These are phyloP conservation scores for Nymphaea thermarum DNA, from an alignment of 164 flowering plant species.

Conservation along the genomic window DNA sequence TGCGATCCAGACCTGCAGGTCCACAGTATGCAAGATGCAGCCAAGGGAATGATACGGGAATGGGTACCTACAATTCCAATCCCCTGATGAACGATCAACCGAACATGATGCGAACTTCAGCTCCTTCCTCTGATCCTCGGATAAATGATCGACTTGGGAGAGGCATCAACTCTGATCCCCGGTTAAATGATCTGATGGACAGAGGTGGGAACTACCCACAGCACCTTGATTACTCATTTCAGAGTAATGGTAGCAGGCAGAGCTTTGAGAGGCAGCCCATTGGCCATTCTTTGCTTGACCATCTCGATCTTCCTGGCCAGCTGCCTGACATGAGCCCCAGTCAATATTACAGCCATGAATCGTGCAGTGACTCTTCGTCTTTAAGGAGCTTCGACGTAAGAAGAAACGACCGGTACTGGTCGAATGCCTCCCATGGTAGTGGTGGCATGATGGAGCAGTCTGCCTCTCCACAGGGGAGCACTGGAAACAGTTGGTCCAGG, in stretches of 20 bases:
- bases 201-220: background rate
- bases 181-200: background rate
- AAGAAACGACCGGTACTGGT: slow-evolving; percentile 1
- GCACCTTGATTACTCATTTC: background rate
- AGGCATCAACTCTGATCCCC: background rate
- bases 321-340: background rate
- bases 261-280: slow-evolving; percentile 1
- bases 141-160: no score
- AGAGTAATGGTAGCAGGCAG: slow-evolving; percentile 6
- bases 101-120: slow-evolving; percentile 7
- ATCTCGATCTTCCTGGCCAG: slow-evolving; percentile 1
- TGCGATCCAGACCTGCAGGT: background rate
- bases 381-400: slow-evolving; percentile 1
- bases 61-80: background rate
- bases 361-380: background rate
- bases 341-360: background rate
- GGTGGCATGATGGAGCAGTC: background rate
- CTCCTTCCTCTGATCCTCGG: background rate
- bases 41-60: background rate
- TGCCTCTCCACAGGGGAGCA: background rate
- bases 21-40: background rate
- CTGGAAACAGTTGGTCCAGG: slow-evolving; percentile 1
- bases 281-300: background rate
- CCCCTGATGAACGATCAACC: background rate
- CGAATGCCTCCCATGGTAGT: slow-evolving; percentile 2